These are phyloP conservation scores for Podila clonocystis DNA, from an alignment of 192 early-diverging fungal genomes.

Conservation along the genomic window DNA sequence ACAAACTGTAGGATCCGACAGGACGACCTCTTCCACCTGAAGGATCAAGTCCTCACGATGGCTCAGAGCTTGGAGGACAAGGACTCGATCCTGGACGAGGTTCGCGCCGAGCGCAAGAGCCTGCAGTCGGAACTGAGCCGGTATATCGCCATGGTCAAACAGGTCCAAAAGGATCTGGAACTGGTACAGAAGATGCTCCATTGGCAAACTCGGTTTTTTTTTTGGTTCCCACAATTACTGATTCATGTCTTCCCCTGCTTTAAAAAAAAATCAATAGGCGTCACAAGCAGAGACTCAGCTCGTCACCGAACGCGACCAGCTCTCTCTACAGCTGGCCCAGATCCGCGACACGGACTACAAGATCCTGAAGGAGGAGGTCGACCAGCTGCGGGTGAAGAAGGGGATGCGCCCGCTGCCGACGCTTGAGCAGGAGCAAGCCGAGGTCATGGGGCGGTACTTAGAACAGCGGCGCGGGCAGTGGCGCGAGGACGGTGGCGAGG, in stretches of 20 bases:
- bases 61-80: slow-evolving; percentile 35
- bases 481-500: slow-evolving; percentile 21
- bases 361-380: slow-evolving; percentile 41
- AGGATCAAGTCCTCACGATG: slow-evolving; percentile 26
- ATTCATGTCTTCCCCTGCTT: too few relatives aligned
- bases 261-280: too few relatives aligned
- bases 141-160: slow-evolving; percentile 40
- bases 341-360: slow-evolving; percentile 32
- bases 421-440: slow-evolving; percentile 43
- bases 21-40: slow-evolving; percentile 34
- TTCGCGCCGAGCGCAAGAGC: slow-evolving; percentile 25
- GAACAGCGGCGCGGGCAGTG: slow-evolving; percentile 41
- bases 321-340: slow-evolving; percentile 31
- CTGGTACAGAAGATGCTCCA: slow-evolving; percentile 4
- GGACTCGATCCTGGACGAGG: slow-evolving; percentile 29
- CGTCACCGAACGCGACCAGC: slow-evolving; percentile 38
- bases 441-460: slow-evolving; percentile 37
- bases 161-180: slow-evolving; percentile 40
- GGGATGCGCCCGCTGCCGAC: slow-evolving; percentile 26
- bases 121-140: slow-evolving; percentile 32
- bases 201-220: too few relatives aligned
- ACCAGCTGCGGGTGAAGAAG: slow-evolving; percentile 23
- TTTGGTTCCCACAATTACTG: too few relatives aligned
- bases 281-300: slow-evolving; percentile 28
- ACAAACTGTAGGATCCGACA: slow-evolving; percentile 23